Evolutionary conservation across 75 land plant species (phyloP).

Genomic region (Cunninghamia lanceolata): DNA sequence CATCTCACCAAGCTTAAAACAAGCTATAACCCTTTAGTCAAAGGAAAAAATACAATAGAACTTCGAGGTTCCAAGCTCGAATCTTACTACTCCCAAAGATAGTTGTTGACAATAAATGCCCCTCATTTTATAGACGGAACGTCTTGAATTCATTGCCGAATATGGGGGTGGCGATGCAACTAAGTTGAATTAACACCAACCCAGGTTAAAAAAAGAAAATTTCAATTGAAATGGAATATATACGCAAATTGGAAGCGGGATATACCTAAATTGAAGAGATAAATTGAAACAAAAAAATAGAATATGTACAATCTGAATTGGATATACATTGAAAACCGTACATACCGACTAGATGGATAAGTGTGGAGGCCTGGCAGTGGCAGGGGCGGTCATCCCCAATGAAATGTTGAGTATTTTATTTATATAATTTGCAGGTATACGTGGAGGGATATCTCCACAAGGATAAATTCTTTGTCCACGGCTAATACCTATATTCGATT

Average conservation of each 20-base stretch:
- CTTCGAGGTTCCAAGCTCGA: not conserved
- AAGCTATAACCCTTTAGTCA: not conserved
- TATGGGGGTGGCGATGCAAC: not conserved
- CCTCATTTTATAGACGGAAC: not conserved
- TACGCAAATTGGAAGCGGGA: no score
- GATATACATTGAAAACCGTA: not conserved
- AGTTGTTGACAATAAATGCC: not conserved
- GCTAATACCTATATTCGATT: not conserved
- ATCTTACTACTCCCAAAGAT: not conserved
- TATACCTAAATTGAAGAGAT: no score
- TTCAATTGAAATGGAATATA: not conserved
- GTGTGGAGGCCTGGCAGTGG: no score
- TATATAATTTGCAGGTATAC: not conserved
- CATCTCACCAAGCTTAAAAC: slow-evolving; percentile 25
- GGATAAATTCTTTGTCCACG: not conserved
- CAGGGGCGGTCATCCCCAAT: no score
- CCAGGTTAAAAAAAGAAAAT: not conserved
- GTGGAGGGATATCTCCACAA: not conserved
- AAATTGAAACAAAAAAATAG: no score
- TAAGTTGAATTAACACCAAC: not conserved
- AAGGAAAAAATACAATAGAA: not conserved
- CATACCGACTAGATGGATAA: no score
- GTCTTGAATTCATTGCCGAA: not conserved
- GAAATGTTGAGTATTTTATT: not conserved
- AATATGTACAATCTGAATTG: no score